Conservation (phyloP, 257 asterid species). For the Salvia hispanica region DNA sequence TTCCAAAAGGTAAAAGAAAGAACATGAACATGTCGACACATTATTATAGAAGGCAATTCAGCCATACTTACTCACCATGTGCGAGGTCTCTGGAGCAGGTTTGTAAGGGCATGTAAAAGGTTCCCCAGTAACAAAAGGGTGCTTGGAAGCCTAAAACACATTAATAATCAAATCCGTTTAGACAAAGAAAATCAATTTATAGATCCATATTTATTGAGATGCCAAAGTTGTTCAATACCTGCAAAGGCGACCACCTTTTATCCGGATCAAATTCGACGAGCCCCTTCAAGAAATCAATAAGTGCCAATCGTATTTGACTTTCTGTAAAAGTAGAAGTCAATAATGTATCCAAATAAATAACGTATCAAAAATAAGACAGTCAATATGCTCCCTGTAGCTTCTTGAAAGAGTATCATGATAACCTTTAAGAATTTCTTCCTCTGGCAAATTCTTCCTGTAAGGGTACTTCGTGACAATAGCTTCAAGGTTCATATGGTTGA, state of each 20-base stretch:
- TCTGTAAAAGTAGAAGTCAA: conserved; percentile 54
- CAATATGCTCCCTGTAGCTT: conserved; percentile 24
- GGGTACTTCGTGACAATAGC: conserved; percentile 83
- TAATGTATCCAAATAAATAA: conserved; percentile 15
- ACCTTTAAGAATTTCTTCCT: conserved; percentile 82
- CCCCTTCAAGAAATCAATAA: conserved; percentile 95
- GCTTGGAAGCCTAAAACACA: conserved; percentile 80
- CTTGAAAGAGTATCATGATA: conserved; percentile 30
- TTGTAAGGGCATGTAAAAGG: conserved; percentile 81
- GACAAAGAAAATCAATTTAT: conserved; percentile 19
- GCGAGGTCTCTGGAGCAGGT: conserved; percentile 91
- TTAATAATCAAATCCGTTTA: conserved; percentile 29
- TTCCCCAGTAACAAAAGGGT: conserved; percentile 98
- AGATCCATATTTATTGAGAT: conserved; percentile 18
- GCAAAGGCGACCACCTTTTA: conserved; percentile 97
- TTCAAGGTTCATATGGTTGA: conserved; percentile 86
- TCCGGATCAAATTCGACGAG: conserved; percentile 97
- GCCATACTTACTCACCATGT: conserved; percentile 66
- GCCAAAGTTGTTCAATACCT: conserved; percentile 52
- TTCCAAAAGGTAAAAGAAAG: conserved; percentile 8
- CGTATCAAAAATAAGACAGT: not conserved
- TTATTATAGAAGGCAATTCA: conserved; percentile 23
- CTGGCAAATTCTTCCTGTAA: conserved; percentile 68
- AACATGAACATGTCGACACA: conserved; percentile 14
- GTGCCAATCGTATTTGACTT: conserved; percentile 72